These are phyloP conservation scores for Urostyla sp. DNA, from an alignment of 73 alveolate species.

Conservation along the genomic window DNA sequence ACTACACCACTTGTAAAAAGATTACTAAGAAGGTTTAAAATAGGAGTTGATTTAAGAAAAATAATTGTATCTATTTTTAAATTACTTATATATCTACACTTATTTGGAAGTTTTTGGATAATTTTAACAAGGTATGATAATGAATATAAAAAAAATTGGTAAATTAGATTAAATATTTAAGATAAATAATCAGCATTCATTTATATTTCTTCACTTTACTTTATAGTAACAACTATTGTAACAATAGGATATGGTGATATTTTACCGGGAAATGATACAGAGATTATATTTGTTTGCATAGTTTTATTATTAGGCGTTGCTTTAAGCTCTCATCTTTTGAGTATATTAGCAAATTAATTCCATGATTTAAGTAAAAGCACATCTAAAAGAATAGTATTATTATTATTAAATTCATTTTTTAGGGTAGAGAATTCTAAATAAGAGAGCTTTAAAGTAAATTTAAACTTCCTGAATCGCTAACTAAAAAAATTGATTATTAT, in stretches of 20 bases:
- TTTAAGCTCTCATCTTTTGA: neutral
- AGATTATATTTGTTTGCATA: constrained; percentile 64
- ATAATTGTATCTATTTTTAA: constrained; percentile 9
- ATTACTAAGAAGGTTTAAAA: constrained; percentile 16
- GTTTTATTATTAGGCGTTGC: constrained; percentile 34
- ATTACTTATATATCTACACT: constrained; percentile 44
- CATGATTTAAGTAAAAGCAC: constrained; percentile 19
- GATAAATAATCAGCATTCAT: constrained; percentile 5
- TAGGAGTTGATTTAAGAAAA: constrained; percentile 28
- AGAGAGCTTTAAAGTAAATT: neutral
- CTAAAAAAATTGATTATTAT: constrained; percentile 6
- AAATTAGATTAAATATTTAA: neutral
- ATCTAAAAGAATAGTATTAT: neutral
- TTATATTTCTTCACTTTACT: constrained; percentile 77
- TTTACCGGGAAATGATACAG: constrained; percentile 64
- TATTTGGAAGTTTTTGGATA: constrained; percentile 69
- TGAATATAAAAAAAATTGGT: constrained; percentile 19
- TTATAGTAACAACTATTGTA: constrained; percentile 84
- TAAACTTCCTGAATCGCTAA: neutral
- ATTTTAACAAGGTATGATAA: constrained; percentile 41
- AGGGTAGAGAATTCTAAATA: constrained; percentile 16
- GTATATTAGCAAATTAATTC: neutral
- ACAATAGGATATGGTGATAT: constrained; percentile 89
- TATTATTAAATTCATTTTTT: too few species aligned
- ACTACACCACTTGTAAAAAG: neutral